Evolutionary conservation across 805 yeast genomes (phyloP), one percentile per base, ranked within the genome.

Genomic region (Ogataea chonburiensis): DNA sequence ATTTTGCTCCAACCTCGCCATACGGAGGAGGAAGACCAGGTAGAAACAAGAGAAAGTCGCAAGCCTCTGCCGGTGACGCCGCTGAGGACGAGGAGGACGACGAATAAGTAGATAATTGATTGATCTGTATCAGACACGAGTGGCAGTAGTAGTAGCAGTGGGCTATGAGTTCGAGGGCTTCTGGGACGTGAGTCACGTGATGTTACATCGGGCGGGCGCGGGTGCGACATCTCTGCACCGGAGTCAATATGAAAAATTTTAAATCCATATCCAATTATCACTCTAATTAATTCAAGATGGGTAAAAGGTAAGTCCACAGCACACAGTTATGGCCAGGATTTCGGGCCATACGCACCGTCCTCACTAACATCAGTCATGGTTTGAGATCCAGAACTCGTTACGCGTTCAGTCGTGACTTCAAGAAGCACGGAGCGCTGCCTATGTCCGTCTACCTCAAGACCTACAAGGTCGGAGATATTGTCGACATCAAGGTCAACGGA

Each of bases 11-110:
- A 70, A 87, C 86, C 71, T 93, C 98, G 58, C 98, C 98, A 73
- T 91, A 86, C 89, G 98, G 98, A 73, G 98, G 98, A 77, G 98
- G 96, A 63, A 91, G 98, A 80, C 94, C 98, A 61, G 98, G 98
- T 72, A 93, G 98, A 82, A 95, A 87, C 67, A 94, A 93, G 83
- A 87, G 98, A 84, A 86, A 79, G 74, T 80, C 84, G 81, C 79
- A 71, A 66, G 72, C 66, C 62, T 74, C 77, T 70, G 75, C 69
- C 56, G 73, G 66, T 53, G 82, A 68, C 52, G 89, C 71, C 53
- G 91, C 71, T 61, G 87, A 72, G 58, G 96, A 75, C 56, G 64
- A 61, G 39, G 65, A 60, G 28, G 49, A 45, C 41, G 49, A 45
- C 40, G 62, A 85, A 72, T 81, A 79, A 77, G 38, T 50, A 38